phyloP scores from a whole-genome alignment of 805 yeast genomes.

The Hanseniaspora opuntiae region DNA sequence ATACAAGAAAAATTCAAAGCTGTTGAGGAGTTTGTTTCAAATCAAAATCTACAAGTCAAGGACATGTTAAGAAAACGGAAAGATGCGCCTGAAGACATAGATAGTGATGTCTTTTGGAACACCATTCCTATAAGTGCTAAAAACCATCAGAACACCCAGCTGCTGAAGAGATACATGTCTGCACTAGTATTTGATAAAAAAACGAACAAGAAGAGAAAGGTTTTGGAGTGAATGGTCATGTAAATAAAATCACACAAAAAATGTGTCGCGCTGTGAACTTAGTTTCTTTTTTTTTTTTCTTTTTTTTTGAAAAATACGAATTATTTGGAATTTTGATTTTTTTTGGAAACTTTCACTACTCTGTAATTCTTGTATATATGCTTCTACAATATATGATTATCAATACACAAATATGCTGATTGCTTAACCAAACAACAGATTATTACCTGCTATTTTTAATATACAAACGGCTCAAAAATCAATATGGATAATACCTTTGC shows the following conservation, averaged over 20 bases:
- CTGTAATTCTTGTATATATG: no score
- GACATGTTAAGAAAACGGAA: not conserved
- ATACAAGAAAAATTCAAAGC: slow-evolving; percentile 29
- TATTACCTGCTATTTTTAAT: not conserved
- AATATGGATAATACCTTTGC: slow-evolving; percentile 29
- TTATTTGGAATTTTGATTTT: no score
- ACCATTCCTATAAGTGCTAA: slow-evolving; percentile 76
- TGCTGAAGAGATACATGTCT: slow-evolving; percentile 59
- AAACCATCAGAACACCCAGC: slow-evolving; percentile 57
- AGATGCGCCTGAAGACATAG: slow-evolving; percentile 3
- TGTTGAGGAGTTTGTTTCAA: slow-evolving; percentile 35
- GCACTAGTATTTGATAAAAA: slow-evolving; percentile 20
- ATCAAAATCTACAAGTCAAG: slow-evolving; percentile 15
- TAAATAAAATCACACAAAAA: not conserved
- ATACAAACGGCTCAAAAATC: not conserved
- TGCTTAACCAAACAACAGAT: no score
- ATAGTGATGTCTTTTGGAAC: slow-evolving; percentile 36
- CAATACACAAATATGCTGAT: no score
- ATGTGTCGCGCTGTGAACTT: not conserved
- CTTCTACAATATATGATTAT: no score
- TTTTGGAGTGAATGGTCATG: not conserved
- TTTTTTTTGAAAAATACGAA: no score
- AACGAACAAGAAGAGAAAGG: not conserved
- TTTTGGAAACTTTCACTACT: no score
- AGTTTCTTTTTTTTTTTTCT: not conserved